phyloP scores from a whole-genome alignment of 192 early-diverging fungal genomes.

The Backusella liffmaniae region DNA sequence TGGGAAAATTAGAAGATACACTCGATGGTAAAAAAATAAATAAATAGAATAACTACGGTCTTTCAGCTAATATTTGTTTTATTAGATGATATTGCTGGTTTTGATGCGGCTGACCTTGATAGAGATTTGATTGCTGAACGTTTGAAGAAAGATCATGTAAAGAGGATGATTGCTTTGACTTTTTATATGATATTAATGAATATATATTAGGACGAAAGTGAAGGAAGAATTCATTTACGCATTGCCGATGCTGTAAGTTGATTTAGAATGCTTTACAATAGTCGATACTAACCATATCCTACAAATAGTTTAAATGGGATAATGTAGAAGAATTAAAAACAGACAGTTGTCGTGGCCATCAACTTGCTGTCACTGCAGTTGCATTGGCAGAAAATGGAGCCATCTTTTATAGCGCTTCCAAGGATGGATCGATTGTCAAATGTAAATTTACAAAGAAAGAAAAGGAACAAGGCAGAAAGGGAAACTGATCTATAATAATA shows the following conservation, averaged over 20 bases:
- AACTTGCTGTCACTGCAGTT: conserved; percentile 80
- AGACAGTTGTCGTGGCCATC: conserved; percentile 60
- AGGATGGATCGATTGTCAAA: conserved; percentile 93
- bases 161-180: neutral
- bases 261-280: neutral
- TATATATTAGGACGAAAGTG: conserved; percentile 45
- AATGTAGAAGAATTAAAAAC: conserved; percentile 36
- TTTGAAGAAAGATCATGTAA: conserved; percentile 75
- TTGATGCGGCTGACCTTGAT: conserved; percentile 92
- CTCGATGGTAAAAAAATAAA: conserved; percentile 40
- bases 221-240: conserved; percentile 50
- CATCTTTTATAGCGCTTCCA: conserved; percentile 82
- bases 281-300: neutral
- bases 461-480: neutral
- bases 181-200: neutral
- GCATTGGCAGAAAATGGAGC: conserved; percentile 65
- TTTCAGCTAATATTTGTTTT: neutral
- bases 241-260: conserved; percentile 53
- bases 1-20: conserved; percentile 72
- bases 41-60: conserved; percentile 15
- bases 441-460: conserved; percentile 42
- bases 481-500: neutral
- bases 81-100: conserved; percentile 64
- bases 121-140: conserved; percentile 89
- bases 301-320: conserved; percentile 19